These are phyloP conservation scores for Bruguiera parviflora DNA, from an alignment of 345 rosid species.

Conservation along the genomic window DNA sequence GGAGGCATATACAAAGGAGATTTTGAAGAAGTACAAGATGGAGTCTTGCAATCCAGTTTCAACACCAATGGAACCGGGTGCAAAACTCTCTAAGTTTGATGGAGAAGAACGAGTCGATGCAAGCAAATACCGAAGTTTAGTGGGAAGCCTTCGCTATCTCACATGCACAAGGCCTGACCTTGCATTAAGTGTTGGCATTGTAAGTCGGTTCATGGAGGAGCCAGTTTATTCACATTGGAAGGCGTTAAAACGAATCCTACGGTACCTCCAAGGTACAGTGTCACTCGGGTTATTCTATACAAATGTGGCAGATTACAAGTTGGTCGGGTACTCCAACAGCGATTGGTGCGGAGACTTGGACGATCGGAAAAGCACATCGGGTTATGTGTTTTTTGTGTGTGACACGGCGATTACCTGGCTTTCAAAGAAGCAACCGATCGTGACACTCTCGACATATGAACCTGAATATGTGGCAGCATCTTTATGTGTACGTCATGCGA, in stretches of 20 bases:
- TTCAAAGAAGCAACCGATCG: not conserved
- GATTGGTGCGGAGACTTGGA: not conserved
- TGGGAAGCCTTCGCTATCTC: constrained; percentile 3
- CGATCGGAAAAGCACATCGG: not conserved
- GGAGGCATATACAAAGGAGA: not conserved
- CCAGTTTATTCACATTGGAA: no score
- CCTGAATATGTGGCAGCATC: constrained; percentile 14
- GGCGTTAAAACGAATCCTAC: no score
- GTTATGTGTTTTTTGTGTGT: constrained; percentile 2
- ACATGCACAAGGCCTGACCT: constrained; percentile 3
- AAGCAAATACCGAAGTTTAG: not conserved
- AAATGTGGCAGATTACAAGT: not conserved
- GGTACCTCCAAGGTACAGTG: no score
- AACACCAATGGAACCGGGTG: constrained; percentile 2
- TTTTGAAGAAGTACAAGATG: not conserved
- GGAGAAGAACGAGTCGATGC: not conserved
- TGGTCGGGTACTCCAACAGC: not conserved
- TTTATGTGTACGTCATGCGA: constrained; percentile 8
- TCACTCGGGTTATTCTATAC: not conserved
- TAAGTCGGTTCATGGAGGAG: not conserved
- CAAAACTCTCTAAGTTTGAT: constrained; percentile 14
- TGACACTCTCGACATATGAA: not conserved
- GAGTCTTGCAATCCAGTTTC: not conserved
- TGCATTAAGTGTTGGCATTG: not conserved
- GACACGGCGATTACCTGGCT: not conserved